phyloP scores from a whole-genome alignment of 2,329 filamentous ascomycete species.

The Thyridium curvatum region DNA sequence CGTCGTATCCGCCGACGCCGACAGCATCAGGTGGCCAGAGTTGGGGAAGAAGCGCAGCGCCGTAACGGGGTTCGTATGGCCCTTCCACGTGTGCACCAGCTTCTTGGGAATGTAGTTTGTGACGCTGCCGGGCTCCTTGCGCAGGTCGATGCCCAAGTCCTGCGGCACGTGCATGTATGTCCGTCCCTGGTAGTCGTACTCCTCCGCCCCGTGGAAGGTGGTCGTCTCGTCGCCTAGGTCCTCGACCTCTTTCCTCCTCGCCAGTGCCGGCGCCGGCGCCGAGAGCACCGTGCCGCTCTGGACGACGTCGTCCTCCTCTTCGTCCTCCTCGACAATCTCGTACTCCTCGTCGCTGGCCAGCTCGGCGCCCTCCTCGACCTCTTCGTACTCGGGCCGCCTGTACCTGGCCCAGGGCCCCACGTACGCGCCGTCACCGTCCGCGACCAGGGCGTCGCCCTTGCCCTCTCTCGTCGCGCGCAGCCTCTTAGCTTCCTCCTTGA shows the following conservation, averaged over 20 bases:
- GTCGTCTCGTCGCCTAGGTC: conserved; percentile 69
- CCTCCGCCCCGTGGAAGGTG: conserved; percentile 74
- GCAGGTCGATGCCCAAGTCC: conserved; percentile 79
- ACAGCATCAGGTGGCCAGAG: conserved; percentile 83
- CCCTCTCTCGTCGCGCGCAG: conserved; percentile 71
- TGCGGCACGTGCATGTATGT: conserved; percentile 85
- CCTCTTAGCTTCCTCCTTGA: conserved; percentile 65
- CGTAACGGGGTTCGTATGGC: conserved; percentile 78
- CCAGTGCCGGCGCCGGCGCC: conserved; percentile 48
- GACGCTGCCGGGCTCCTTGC: conserved; percentile 69
- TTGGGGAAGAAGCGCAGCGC: conserved; percentile 83
- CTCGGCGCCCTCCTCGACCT: conserved; percentile 68
- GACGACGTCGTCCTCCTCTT: conserved; percentile 62
- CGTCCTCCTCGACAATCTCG: conserved; percentile 71
- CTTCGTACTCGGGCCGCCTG: conserved; percentile 63
- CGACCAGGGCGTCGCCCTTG: conserved; percentile 77
- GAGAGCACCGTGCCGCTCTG: conserved; percentile 56
- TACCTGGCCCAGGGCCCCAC: conserved; percentile 94
- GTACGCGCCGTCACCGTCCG: conserved; percentile 83
- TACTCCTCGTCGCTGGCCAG: conserved; percentile 75
- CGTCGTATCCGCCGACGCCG: conserved; percentile 82
- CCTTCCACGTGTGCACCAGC: conserved; percentile 82
- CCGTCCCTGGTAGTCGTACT: conserved; percentile 89
- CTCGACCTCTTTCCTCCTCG: conserved; percentile 51
- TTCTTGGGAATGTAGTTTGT: conserved; percentile 97